Percentiles rank a stretch among this genome's conserved stretches.
Evolutionary conservation across 805 yeast genomes (phyloP).

Genomic region (Ogataea ramenticola): DNA sequence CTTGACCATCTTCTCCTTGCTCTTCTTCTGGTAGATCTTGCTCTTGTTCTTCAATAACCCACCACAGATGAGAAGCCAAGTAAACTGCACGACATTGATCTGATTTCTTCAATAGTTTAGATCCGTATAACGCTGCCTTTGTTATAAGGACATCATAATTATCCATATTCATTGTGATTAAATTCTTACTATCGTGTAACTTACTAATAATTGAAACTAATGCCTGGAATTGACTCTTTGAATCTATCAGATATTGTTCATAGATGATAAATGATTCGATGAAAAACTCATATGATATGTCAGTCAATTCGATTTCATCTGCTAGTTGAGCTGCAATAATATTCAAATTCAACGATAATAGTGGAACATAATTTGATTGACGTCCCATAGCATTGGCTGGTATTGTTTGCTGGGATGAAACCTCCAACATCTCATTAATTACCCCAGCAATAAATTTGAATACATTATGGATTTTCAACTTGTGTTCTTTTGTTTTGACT

Average conservation of each 20-base stretch:
- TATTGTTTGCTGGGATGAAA: conserved; percentile 12
- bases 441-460: conserved; percentile 70
- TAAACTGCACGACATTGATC: conserved; percentile 93
- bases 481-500: conserved; percentile 15
- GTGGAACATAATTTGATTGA: conserved; percentile 24
- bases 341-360: conserved; percentile 38
- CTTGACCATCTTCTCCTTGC: conserved; percentile 31
- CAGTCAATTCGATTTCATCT: conserved; percentile 65
- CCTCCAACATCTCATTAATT: conserved; percentile 55
- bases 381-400: conserved; percentile 22
- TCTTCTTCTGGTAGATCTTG: conserved; percentile 35
- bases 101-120: conserved; percentile 81
- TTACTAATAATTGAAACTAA: conserved; percentile 39
- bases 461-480: conserved; percentile 22
- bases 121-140: conserved; percentile 79
- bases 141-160: conserved; percentile 79
- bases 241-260: conserved; percentile 53
- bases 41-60: conserved; percentile 60
- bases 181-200: conserved; percentile 33
- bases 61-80: conserved; percentile 87
- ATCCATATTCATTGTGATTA: conserved; percentile 35
- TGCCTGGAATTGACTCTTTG: conserved; percentile 42
- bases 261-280: conserved; percentile 82
- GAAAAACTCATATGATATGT: conserved; percentile 78
- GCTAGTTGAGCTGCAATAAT: conserved; percentile 68